Evolutionary conservation across 83 land plant species (phyloP).

Genomic region (Diphasiastrum complanatum): DNA sequence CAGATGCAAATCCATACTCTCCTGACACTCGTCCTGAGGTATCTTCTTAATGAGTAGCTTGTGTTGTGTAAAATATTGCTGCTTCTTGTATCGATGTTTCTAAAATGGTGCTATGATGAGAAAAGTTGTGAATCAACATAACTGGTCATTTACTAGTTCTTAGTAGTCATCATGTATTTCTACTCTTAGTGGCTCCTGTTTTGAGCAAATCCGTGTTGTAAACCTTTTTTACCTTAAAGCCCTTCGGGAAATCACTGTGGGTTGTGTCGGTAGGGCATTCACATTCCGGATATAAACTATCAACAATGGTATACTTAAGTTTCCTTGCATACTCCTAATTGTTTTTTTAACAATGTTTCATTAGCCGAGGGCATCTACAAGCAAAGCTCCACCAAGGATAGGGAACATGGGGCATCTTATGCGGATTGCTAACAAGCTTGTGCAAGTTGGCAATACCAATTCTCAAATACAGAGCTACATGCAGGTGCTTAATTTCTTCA

Average conservation of each 20-base stretch:
- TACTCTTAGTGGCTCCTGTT: too few relatives aligned
- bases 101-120: background rate
- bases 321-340: background rate
- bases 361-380: slow-evolving; percentile 50
- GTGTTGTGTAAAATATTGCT: background rate
- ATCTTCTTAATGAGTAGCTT: background rate
- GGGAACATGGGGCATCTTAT: slow-evolving; percentile 81
- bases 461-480: slow-evolving; percentile 44
- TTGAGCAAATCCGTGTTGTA: too few relatives aligned
- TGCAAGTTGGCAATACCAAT: slow-evolving; percentile 46
- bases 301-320: background rate
- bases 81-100: background rate
- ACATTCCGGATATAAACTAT: too few relatives aligned
- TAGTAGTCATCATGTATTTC: too few relatives aligned
- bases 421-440: slow-evolving; percentile 64
- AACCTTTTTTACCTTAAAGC: too few relatives aligned
- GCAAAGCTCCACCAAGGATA: slow-evolving; percentile 44
- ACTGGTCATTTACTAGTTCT: too few relatives aligned
- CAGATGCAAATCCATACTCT: slow-evolving; percentile 55
- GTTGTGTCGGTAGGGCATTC: too few relatives aligned
- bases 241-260: too few relatives aligned
- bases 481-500: too few relatives aligned
- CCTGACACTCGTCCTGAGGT: slow-evolving; percentile 54
- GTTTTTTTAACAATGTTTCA: background rate
- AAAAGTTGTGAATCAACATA: too few relatives aligned